Conservation (phyloP, 257 asterid genomes). For the Solanum rostratum region DNA sequence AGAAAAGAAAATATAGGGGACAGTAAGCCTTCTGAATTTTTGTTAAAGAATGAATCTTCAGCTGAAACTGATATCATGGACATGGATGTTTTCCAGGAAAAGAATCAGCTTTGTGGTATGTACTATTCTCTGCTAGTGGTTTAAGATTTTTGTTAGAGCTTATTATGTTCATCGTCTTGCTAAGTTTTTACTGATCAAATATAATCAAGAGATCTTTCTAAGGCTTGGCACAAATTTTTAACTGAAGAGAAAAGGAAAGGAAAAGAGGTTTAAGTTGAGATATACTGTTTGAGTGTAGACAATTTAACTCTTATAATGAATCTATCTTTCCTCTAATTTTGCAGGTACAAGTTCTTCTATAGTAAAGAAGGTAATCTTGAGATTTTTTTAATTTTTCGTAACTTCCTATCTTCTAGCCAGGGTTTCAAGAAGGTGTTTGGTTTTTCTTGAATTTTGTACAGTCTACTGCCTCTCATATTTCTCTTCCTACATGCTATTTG, state of each 20-base stretch:
- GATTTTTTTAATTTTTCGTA: neutral
- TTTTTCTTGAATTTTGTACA: neutral
- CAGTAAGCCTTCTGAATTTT: conserved; percentile 12
- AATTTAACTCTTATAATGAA: neutral
- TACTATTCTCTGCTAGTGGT: neutral
- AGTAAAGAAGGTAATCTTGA: conserved; percentile 43
- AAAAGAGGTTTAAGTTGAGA: neutral
- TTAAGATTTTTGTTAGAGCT: neutral
- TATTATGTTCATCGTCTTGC: neutral
- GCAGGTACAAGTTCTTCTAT: conserved; percentile 41
- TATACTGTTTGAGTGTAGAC: neutral
- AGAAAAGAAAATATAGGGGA: conserved; percentile 16
- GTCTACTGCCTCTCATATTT: neutral
- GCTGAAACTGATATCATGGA: conserved; percentile 66
- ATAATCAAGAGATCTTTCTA: neutral
- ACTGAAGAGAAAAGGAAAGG: neutral
- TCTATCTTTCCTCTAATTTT: conserved; percentile 18
- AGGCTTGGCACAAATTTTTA: neutral
- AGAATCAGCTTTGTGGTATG: conserved; percentile 26
- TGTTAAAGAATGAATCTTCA: conserved; percentile 47
- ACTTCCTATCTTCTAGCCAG: neutral
- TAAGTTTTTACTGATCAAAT: neutral
- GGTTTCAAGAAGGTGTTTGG: neutral
- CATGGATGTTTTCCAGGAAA: conserved; percentile 28
- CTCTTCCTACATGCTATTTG: neutral